Percentiles rank a stretch among this genome's conserved stretches.
Evolutionary conservation across 1,284 basidiomycete genomes (phyloP).

Genomic region (Cryptococcus hybrid): DNA sequence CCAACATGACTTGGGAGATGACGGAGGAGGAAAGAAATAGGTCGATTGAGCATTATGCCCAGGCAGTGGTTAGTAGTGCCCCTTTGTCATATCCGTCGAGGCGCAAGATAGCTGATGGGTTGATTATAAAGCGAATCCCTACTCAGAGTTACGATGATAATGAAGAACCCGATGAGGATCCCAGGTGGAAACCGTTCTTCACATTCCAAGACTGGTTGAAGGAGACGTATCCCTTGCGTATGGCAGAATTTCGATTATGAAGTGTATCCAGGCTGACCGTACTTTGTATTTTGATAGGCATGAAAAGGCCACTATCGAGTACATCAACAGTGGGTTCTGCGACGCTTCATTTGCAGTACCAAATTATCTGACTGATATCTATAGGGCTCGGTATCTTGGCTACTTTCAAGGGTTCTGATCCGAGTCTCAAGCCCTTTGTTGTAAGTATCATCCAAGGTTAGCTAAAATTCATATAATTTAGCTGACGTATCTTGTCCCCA

Average conservation of each 20-base stretch:
- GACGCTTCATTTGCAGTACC: background rate
- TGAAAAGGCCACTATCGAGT: slow-evolving; percentile 40
- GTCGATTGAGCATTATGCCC: slow-evolving; percentile 30
- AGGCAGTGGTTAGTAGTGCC: slow-evolving; percentile 38
- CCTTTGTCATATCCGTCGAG: background rate
- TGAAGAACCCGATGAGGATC: slow-evolving; percentile 46
- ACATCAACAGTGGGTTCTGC: slow-evolving; percentile 47
- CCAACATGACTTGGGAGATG: slow-evolving; percentile 31
- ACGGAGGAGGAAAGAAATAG: slow-evolving; percentile 27
- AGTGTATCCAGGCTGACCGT: background rate
- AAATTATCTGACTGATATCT: background rate
- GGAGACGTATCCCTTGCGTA: slow-evolving; percentile 41
- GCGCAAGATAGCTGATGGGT: background rate
- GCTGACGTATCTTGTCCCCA: background rate
- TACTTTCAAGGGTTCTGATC: slow-evolving; percentile 52
- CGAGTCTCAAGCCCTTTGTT: slow-evolving; percentile 52
- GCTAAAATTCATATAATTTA: background rate
- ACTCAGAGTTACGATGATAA: slow-evolving; percentile 49
- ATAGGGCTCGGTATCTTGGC: slow-evolving; percentile 51
- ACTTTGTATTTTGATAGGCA: slow-evolving; percentile 12
- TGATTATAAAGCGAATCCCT: slow-evolving; percentile 31
- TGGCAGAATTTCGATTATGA: slow-evolving; percentile 7
- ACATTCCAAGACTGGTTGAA: slow-evolving; percentile 46
- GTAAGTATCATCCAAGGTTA: slow-evolving; percentile 11
- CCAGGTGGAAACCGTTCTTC: slow-evolving; percentile 46